Percentiles rank a stretch among this genome's conserved stretches.
phyloP scores from a whole-genome alignment of 768 basidiomycete species.

The Boletellus ananas region DNA sequence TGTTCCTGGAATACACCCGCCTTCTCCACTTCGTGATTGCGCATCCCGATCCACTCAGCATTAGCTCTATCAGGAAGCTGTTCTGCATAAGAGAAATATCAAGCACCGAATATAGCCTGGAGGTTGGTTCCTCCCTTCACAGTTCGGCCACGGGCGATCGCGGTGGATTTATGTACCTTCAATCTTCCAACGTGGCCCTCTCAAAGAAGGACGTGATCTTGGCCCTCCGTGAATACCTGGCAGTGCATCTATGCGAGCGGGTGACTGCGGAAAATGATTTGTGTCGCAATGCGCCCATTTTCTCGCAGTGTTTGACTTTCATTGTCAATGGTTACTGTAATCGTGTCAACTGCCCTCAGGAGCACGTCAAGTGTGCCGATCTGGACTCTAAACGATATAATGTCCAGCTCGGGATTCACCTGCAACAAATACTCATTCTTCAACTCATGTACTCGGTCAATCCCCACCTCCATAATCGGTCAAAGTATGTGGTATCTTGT shows the following conservation, averaged over 20 bases:
- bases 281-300: conserved; percentile 29
- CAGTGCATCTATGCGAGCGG: conserved; percentile 22
- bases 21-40: conserved; percentile 7
- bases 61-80: conserved; percentile 27
- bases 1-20: conserved; percentile 5
- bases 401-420: conserved; percentile 38
- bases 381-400: conserved; percentile 37
- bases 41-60: conserved; percentile 4
- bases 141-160: background rate
- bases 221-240: conserved; percentile 25
- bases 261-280: conserved; percentile 32
- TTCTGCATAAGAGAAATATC: conserved; percentile 12
- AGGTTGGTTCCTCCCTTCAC: conserved; percentile 9
- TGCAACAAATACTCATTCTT: conserved; percentile 49
- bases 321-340: conserved; percentile 33
- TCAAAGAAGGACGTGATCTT: conserved; percentile 20
- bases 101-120: conserved; percentile 8
- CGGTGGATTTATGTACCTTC: background rate
- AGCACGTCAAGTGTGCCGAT: conserved; percentile 33
- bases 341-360: conserved; percentile 31
- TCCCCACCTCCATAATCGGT: background rate
- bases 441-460: conserved; percentile 28
- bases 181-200: conserved; percentile 11
- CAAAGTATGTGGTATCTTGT: conserved; percentile 3
- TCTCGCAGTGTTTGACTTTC: conserved; percentile 40